Percentiles rank a stretch among this genome's conserved stretches.
Evolutionary conservation across 768 basidiomycete genomes (phyloP).

Genomic region (Russula virescens): DNA sequence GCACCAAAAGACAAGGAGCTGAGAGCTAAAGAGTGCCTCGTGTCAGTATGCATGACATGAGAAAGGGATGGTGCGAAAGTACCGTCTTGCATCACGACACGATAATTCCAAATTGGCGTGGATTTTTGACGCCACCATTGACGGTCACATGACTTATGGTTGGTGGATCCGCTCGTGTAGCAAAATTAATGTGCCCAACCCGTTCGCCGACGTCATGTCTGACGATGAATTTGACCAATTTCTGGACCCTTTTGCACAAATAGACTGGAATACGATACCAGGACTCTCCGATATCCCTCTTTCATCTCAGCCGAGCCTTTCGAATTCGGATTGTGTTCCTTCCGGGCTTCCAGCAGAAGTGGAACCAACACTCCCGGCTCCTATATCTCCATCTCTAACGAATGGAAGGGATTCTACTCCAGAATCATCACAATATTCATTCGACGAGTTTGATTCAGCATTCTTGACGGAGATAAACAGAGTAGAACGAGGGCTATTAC

Average conservation of each 20-base stretch:
- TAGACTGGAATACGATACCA: slow-evolving; percentile 41
- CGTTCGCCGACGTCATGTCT: neutral
- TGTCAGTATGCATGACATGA: neutral
- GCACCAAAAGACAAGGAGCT: slow-evolving; percentile 20
- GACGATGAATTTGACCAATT: slow-evolving; percentile 46
- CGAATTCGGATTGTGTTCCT: neutral
- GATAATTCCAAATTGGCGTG: no score
- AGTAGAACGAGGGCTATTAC: slow-evolving; percentile 9
- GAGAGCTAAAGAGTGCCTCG: neutral
- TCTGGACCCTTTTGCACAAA: slow-evolving; percentile 47
- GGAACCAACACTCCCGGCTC: neutral
- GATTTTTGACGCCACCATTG: neutral
- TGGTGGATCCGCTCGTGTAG: no score
- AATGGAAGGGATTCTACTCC: neutral
- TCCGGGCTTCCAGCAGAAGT: no score
- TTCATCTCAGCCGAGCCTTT: neutral
- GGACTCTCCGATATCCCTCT: slow-evolving; percentile 24
- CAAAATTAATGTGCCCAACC: no score
- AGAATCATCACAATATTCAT: slow-evolving; percentile 23
- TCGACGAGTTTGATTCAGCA: slow-evolving; percentile 28
- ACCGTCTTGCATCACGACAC: slow-evolving; percentile 11
- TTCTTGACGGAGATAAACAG: slow-evolving; percentile 17
- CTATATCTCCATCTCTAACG: neutral
- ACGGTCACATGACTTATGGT: neutral
- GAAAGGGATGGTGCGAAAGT: neutral